phyloP scores from a whole-genome alignment of 2,329 filamentous ascomycete genomes.

The Claviceps pazoutovae region DNA sequence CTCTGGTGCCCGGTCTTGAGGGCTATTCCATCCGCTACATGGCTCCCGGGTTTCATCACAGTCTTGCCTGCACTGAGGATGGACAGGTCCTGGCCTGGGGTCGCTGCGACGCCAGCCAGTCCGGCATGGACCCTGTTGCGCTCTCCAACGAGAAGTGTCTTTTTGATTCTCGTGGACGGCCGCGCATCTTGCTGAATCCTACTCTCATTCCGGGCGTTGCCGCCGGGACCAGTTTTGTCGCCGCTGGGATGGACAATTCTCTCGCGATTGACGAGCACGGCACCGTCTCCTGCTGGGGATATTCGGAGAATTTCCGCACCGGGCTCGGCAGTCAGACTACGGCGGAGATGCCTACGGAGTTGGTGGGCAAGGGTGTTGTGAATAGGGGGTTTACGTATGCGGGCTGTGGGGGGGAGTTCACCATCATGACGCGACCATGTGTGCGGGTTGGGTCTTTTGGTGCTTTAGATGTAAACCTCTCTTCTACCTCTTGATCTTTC shows the following conservation, averaged over 20 bases:
- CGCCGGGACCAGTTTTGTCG: constrained; percentile 19
- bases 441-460: background rate
- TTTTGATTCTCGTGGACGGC: constrained; percentile 3
- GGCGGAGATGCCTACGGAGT: constrained; percentile 1
- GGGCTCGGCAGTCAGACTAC: constrained; percentile 41
- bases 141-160: constrained; percentile 4
- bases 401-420: constrained; percentile 5
- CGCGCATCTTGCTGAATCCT: constrained; percentile 10
- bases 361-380: background rate
- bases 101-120: constrained; percentile 26
- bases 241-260: constrained; percentile 51
- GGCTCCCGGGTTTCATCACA: constrained; percentile 25
- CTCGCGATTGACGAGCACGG: constrained; percentile 52
- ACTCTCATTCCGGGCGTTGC: constrained; percentile 10
- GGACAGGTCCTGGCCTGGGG: constrained; percentile 33
- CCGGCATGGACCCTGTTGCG: constrained; percentile 5
- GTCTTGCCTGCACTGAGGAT: constrained; percentile 28
- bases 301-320: constrained; percentile 58
- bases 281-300: constrained; percentile 59
- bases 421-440: constrained; percentile 1
- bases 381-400: constrained; percentile 4
- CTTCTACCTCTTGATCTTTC: background rate
- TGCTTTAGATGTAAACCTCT: too few species aligned
- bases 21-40: constrained; percentile 41
- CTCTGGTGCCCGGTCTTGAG: constrained; percentile 32